A percentile compares a stretch with the other conserved stretches of the same genome.
Evolutionary conservation across 495 filamentous ascomycete genomes (phyloP).

Genomic region (Durotheca rogersii): DNA sequence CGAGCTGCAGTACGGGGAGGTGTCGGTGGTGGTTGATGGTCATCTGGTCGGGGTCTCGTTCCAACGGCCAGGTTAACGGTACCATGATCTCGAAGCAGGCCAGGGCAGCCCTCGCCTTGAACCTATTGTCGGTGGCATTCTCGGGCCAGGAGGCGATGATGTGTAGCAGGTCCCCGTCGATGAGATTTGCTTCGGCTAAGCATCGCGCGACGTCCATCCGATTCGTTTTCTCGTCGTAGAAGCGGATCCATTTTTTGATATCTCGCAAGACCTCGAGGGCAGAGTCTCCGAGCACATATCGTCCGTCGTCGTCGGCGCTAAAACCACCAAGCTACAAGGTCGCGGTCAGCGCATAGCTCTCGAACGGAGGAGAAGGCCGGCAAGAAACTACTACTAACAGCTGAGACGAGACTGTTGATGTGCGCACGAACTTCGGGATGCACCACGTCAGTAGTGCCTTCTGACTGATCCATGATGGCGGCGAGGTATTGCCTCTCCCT

Average conservation of each 20-base stretch:
- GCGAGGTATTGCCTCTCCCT: constrained; percentile 24
- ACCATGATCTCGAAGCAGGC: constrained; percentile 91
- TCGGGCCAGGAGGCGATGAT: constrained; percentile 82
- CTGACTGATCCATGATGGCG: constrained; percentile 51
- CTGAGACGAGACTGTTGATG: constrained; percentile 87
- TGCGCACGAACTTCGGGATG: constrained; percentile 89
- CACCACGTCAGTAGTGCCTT: constrained; percentile 57
- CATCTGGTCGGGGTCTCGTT: constrained; percentile 72
- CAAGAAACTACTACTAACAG: constrained; percentile 71
- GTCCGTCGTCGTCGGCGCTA: constrained; percentile 70
- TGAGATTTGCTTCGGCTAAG: constrained; percentile 87
- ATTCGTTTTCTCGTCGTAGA: constrained; percentile 92
- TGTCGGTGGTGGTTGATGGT: constrained; percentile 92
- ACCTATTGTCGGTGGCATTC: constrained; percentile 69
- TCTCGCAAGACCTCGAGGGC: constrained; percentile 89
- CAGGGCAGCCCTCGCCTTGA: constrained; percentile 67
- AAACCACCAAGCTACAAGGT: constrained; percentile 77
- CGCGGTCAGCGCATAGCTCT: not conserved
- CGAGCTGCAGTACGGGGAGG: constrained; percentile 80
- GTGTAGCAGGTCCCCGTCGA: constrained; percentile 83
- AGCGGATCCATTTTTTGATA: constrained; percentile 87
- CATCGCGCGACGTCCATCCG: constrained; percentile 94
- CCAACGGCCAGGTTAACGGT: constrained; percentile 91
- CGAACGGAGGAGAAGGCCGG: constrained; percentile 9
- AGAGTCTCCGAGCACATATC: constrained; percentile 89